A percentile compares a stretch with the other conserved stretches of the same genome.
Evolutionary conservation across 2,329 filamentous ascomycete species (phyloP).

Genomic region (Epichloe typhina): DNA sequence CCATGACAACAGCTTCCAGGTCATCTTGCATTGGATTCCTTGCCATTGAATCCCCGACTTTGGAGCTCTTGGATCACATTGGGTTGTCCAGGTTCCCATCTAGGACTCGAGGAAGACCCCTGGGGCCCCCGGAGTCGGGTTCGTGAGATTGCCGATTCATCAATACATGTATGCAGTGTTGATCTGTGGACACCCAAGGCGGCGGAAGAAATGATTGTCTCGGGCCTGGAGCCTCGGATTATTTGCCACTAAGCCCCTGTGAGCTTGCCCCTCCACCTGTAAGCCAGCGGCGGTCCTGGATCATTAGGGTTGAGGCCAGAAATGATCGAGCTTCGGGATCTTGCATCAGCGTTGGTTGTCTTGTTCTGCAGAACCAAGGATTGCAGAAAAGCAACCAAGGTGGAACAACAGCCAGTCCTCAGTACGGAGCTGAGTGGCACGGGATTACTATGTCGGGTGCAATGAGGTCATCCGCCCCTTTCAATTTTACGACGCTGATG

Average conservation of each 20-base stretch:
- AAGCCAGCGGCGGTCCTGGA: neutral
- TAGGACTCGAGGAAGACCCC: too few relatives aligned
- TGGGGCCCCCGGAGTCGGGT: neutral
- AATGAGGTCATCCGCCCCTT: slow-evolving; percentile 3
- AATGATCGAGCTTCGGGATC: too few relatives aligned
- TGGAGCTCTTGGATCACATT: too few relatives aligned
- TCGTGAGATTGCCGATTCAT: neutral
- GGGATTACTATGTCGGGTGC: neutral
- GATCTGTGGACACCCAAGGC: neutral
- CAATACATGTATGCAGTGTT: neutral
- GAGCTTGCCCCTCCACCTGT: neutral
- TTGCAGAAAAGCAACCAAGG: too few relatives aligned
- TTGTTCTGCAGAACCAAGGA: neutral
- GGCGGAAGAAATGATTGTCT: neutral
- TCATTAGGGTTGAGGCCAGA: too few relatives aligned
- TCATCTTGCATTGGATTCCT: neutral
- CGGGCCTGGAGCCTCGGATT: neutral
- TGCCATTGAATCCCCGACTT: too few relatives aligned
- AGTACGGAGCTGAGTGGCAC: too few relatives aligned
- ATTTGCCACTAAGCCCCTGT: neutral
- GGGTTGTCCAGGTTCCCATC: too few relatives aligned
- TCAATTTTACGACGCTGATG: neutral
- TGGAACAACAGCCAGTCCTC: neutral
- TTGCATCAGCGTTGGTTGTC: neutral
- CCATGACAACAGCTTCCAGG: neutral